These are phyloP conservation scores for Fusarium pseudograminearum DNA, from an alignment of 2,329 filamentous ascomycete species.

Conservation along the genomic window DNA sequence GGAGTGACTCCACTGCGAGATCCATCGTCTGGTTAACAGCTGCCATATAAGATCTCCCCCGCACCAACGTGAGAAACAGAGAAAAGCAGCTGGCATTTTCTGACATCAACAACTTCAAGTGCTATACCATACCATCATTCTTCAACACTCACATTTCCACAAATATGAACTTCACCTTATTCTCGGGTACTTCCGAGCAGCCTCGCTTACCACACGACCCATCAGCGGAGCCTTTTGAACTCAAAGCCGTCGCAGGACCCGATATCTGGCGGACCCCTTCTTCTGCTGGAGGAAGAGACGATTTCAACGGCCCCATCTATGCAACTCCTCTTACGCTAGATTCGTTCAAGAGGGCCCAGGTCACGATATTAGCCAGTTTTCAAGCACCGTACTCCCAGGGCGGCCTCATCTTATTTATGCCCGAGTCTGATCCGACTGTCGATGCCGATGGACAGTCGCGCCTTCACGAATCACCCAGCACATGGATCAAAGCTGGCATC, in stretches of 20 bases:
- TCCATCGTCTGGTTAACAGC: background rate
- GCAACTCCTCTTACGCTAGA: background rate
- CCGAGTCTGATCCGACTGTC: background rate
- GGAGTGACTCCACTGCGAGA: background rate
- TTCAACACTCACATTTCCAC: background rate
- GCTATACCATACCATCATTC: background rate
- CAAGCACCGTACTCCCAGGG: background rate
- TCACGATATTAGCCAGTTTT: background rate
- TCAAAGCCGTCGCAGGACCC: background rate
- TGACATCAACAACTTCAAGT: background rate
- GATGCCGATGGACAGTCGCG: background rate
- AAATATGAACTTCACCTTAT: background rate
- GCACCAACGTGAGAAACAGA: background rate
- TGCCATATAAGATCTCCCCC: background rate
- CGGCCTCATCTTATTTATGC: conserved; percentile 6
- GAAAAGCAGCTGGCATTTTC: background rate
- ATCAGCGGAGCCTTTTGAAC: background rate
- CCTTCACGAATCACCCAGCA: background rate
- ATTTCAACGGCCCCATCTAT: conserved; percentile 6
- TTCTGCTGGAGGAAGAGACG: conserved; percentile 8
- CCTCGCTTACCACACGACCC: background rate
- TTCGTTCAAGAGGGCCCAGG: background rate
- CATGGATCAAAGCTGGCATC: conserved; percentile 10
- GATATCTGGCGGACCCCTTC: conserved; percentile 15
- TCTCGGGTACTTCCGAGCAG: background rate